Evolutionary conservation across 2,329 filamentous ascomycete species (phyloP).

Genomic region (Phyllosticta capitalensis): DNA sequence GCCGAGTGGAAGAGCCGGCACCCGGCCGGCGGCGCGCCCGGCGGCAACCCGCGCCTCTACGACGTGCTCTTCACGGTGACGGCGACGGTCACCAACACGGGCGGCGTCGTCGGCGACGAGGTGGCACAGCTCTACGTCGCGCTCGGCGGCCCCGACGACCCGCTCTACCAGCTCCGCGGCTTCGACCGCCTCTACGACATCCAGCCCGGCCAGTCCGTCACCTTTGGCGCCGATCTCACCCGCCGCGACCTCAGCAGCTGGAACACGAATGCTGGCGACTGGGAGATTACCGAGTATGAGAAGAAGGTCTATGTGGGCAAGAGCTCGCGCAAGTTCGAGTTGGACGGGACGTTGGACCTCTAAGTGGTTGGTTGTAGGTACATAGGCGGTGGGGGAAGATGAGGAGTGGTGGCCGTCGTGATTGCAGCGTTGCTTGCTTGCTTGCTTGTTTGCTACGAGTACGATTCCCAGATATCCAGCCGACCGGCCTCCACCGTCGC

Average conservation of each 20-base stretch:
- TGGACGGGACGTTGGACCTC: slow-evolving; percentile 27
- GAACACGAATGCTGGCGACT: slow-evolving; percentile 73
- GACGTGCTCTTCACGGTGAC: slow-evolving; percentile 60
- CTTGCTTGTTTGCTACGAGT: too few species aligned
- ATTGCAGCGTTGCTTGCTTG: too few species aligned
- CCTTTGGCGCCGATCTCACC: slow-evolving; percentile 60
- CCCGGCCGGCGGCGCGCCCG: slow-evolving; percentile 54
- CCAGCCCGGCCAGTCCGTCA: slow-evolving; percentile 54
- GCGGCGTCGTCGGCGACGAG: slow-evolving; percentile 55
- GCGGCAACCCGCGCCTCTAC: slow-evolving; percentile 55
- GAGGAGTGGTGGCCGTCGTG: not conserved
- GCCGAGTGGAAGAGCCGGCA: slow-evolving; percentile 45
- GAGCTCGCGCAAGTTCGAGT: slow-evolving; percentile 47
- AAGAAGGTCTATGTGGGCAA: slow-evolving; percentile 53
- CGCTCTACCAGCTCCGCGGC: slow-evolving; percentile 57
- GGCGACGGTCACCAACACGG: slow-evolving; percentile 63
- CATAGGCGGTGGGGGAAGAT: not conserved
- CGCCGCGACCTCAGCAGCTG: slow-evolving; percentile 81
- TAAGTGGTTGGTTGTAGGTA: not conserved
- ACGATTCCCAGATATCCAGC: too few species aligned
- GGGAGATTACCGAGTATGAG: slow-evolving; percentile 53
- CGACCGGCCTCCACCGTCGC: too few species aligned
- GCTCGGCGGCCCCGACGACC: slow-evolving; percentile 68
- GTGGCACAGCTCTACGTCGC: slow-evolving; percentile 67
- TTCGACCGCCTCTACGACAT: slow-evolving; percentile 68